phyloP scores from a whole-genome alignment of 2,329 filamentous ascomycete species.

The Acrodontium crateriforme region DNA sequence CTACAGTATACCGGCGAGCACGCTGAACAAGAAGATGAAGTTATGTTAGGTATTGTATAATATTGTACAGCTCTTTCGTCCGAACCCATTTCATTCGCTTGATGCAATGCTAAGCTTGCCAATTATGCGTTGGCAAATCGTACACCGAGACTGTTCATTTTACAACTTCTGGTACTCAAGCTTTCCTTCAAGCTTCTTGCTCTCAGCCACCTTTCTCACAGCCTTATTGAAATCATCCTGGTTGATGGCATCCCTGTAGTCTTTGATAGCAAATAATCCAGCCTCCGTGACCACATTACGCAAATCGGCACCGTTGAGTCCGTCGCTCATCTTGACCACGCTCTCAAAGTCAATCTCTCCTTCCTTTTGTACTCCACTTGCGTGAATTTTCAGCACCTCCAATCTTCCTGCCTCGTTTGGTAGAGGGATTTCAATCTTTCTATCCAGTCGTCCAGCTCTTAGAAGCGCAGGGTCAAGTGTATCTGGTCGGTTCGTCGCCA shows the following conservation, averaged over 20 bases:
- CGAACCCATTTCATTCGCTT: too few relatives aligned
- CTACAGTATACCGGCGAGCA: too few relatives aligned
- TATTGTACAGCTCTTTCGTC: too few relatives aligned
- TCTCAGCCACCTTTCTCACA: conserved; percentile 89
- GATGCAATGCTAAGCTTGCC: too few relatives aligned
- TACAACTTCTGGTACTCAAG: conserved; percentile 94
- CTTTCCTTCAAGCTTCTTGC: conserved; percentile 98
- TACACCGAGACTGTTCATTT: too few relatives aligned
- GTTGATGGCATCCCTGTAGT: conserved; percentile 88
- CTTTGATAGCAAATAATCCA: conserved; percentile 94
- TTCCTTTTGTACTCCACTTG: conserved; percentile 70
- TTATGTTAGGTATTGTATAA: too few relatives aligned
- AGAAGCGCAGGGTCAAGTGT: conserved; percentile 88
- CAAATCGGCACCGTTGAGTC: conserved; percentile 92
- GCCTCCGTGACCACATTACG: conserved; percentile 97
- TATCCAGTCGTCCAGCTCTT: conserved; percentile 81
- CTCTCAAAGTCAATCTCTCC: conserved; percentile 98
- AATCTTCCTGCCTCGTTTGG: conserved; percentile 93
- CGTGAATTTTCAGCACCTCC: conserved; percentile 97
- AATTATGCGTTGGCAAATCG: too few relatives aligned
- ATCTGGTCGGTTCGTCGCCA: conserved; percentile 96
- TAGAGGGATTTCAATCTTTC: conserved; percentile 94
- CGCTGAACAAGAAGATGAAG: too few relatives aligned
- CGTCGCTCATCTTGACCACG: conserved; percentile 99
- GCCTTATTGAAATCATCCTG: conserved; percentile 99